A percentile compares a stretch with the other conserved stretches of the same genome.
Conservation (phyloP, 495 filamentous ascomycete species). For the Neurospora sp. region DNA sequence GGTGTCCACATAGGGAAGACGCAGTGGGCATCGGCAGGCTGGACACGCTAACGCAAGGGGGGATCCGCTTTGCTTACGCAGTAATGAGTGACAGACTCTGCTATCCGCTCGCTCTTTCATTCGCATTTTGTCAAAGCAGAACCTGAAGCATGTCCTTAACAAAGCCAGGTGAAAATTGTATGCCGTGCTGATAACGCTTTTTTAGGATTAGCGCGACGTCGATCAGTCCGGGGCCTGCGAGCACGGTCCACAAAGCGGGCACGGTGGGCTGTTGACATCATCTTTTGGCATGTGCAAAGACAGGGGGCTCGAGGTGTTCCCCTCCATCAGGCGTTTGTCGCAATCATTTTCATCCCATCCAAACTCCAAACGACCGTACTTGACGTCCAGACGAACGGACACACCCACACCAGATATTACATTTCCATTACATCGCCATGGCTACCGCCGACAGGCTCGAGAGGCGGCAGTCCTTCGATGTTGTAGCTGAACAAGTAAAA, state of each 20-base stretch:
- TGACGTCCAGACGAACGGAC: background rate
- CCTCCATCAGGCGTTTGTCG: background rate
- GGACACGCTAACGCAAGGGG: background rate
- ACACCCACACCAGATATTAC: background rate
- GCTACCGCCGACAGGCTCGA: conserved; percentile 3
- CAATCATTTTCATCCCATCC: background rate
- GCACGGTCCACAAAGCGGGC: background rate
- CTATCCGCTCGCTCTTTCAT: background rate
- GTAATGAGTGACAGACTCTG: background rate
- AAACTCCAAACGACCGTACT: background rate
- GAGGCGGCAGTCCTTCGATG: background rate
- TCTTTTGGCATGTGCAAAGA: background rate
- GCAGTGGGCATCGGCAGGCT: background rate
- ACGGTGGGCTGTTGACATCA: background rate
- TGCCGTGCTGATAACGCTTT: background rate
- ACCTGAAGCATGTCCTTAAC: background rate
- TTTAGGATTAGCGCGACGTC: background rate
- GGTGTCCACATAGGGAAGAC: background rate
- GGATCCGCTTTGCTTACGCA: background rate
- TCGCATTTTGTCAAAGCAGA: background rate
- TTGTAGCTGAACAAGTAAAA: conserved; percentile 27
- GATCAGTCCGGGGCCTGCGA: background rate
- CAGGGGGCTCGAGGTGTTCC: background rate
- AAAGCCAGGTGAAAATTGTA: background rate
- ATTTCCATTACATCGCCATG: conserved; percentile 6